Base-by-base conservation (phyloP, 2,329 filamentous ascomycete genomes). In the Diaporthe eres region DNA sequence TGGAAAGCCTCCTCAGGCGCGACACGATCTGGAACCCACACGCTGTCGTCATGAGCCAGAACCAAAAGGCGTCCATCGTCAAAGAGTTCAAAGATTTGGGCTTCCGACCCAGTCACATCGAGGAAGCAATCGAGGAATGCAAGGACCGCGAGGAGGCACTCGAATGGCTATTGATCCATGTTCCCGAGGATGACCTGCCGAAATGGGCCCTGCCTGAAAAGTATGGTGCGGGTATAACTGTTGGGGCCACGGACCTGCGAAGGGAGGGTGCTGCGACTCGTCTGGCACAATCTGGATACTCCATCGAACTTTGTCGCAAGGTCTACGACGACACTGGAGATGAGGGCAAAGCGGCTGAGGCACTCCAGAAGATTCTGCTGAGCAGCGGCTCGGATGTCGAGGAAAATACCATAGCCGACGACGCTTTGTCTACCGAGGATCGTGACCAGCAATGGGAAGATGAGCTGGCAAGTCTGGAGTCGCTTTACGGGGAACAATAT, bases 111-210 rank as follows among this genome's bases (percentile, higher is more conserved):
- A 97, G 94, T 80, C 97, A 99, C 82, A 91, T 96, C 55, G 92
- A 97, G 81, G 97, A 99, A 85, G 96, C 97, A 12, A 91, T 94
- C 1, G 92, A 92, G 60, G 92, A 96, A 80, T 98, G 96, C 86
- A 97, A 96, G 83, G 95, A 98, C 82, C 90, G 94, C 42, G 96
- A 98, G 82, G 97, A 99, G 85, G 93, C 95, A 22, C 88, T 99
- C 3, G 96, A 98, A 83, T 99, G 97, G 97, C 89, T 99, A 22
- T 89, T 99, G 67, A 96, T 98, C 71, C 96, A 99, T 84, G 95
- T 99, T 3, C 97, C 97, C 1, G 97, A 99, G 82, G 97, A 99
- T 82, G 97, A 98, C 81, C 86, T 98, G n/a, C 97, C 97, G 1
- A 88, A 90, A 9, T 98, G 96, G 95, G 95, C 95, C 79, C 86